phyloP scores from a whole-genome alignment of 306 rosid species.

The Trifolium subterraneum region DNA sequence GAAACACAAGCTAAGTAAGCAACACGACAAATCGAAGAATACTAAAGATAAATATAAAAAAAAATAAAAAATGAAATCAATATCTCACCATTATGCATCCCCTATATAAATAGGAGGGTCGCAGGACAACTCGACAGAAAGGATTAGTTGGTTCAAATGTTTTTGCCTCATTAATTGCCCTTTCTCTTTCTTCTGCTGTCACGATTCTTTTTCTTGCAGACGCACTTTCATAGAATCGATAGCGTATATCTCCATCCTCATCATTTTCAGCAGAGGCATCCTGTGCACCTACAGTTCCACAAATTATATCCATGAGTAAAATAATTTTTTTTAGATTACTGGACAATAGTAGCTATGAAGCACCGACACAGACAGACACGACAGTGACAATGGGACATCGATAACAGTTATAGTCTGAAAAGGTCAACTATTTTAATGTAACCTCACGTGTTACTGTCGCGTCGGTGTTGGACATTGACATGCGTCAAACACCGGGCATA shows the following conservation, averaged over 20 bases:
- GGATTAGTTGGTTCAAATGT: slow-evolving; percentile 88
- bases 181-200: slow-evolving; percentile 97
- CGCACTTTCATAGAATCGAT: slow-evolving; percentile 93
- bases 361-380: background rate
- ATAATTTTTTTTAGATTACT: slow-evolving; percentile 6
- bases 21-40: slow-evolving; percentile 11
- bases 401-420: background rate
- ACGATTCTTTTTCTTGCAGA: slow-evolving; percentile 95
- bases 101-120: slow-evolving; percentile 93
- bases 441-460: background rate
- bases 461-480: background rate
- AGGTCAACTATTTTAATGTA: background rate
- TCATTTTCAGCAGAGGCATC: slow-evolving; percentile 63
- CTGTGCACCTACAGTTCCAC: slow-evolving; percentile 58
- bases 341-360: background rate
- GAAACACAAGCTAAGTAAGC: slow-evolving; percentile 1
- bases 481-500: background rate
- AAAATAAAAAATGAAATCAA: slow-evolving; percentile 18
- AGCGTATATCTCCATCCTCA: slow-evolving; percentile 72
- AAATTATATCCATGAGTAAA: slow-evolving; percentile 30
- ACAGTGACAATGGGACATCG: background rate
- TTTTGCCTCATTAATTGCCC: slow-evolving; percentile 82
- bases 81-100: slow-evolving; percentile 97
- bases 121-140: slow-evolving; percentile 90
- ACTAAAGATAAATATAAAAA: background rate